These are phyloP conservation scores for Microstroma glucosiphilum DNA, from an alignment of 1,284 basidiomycete genomes.

Conservation along the genomic window DNA sequence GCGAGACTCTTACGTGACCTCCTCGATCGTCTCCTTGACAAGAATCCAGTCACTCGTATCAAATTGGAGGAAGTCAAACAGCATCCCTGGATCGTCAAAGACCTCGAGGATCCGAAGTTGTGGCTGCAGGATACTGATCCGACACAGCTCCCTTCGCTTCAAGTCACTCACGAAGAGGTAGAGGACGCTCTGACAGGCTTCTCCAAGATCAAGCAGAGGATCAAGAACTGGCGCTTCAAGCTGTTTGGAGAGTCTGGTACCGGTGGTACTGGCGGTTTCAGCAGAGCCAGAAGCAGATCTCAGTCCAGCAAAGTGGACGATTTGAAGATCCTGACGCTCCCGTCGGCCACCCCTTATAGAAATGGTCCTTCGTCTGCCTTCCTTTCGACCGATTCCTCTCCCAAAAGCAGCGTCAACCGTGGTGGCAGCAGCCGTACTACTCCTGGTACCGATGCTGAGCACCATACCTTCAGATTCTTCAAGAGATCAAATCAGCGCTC, in stretches of 20 bases:
- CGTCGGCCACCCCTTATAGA: neutral
- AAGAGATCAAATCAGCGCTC: neutral
- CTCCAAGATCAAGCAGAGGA: slow-evolving; percentile 38
- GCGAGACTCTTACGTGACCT: slow-evolving; percentile 60
- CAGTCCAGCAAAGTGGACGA: neutral
- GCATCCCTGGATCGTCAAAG: slow-evolving; percentile 73
- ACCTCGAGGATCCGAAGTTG: slow-evolving; percentile 64
- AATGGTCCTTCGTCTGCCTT: neutral
- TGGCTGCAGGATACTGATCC: slow-evolving; percentile 76
- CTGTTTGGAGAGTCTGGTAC: slow-evolving; percentile 25
- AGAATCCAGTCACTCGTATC: slow-evolving; percentile 72
- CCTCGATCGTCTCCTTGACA: slow-evolving; percentile 71
- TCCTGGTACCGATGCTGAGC: neutral
- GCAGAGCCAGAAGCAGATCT: neutral
- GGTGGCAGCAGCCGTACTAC: neutral
- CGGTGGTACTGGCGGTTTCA: neutral
- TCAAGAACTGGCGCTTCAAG: slow-evolving; percentile 37
- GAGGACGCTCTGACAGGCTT: slow-evolving; percentile 58
- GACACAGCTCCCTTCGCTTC: slow-evolving; percentile 59
- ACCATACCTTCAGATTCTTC: neutral
- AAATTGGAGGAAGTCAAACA: slow-evolving; percentile 74
- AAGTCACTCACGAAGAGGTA: slow-evolving; percentile 74
- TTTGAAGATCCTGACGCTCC: neutral
- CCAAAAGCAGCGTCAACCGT: neutral
- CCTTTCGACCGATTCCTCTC: neutral